Conservation (phyloP, 1,284 basidiomycete genomes). For the Serendipita sp. region DNA sequence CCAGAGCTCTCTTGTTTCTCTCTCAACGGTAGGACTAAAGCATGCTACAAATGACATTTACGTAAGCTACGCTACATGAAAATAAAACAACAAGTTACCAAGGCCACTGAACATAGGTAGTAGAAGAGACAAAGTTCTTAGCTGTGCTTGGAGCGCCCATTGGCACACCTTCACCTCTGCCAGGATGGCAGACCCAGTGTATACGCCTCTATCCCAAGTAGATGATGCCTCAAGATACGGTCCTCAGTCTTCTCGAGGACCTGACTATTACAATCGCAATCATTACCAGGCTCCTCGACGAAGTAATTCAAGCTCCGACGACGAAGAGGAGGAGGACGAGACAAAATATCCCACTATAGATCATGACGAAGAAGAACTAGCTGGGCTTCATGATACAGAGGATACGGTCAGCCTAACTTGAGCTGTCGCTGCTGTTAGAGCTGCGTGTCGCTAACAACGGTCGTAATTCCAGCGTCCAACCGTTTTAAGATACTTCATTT, state of each 20-base stretch:
- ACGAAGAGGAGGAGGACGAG: constrained; percentile 33
- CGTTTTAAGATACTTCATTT: constrained; percentile 40
- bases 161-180: neutral
- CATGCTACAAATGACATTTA: neutral
- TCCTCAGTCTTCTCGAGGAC: neutral
- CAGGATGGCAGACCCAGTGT: constrained; percentile 5
- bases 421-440: neutral
- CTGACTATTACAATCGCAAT: neutral
- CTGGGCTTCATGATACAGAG: constrained; percentile 9
- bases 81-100: neutral
- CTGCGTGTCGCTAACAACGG: neutral
- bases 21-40: neutral
- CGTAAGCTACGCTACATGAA: neutral
- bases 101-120: neutral
- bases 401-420: neutral
- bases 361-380: constrained; percentile 1
- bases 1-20: neutral
- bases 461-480: neutral
- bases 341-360: constrained; percentile 11
- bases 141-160: too few relatives aligned
- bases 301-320: constrained; percentile 55
- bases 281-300: constrained; percentile 42
- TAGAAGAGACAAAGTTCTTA: too few relatives aligned
- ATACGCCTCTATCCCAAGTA: constrained; percentile 13
- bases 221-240: constrained; percentile 6